These are phyloP conservation scores for Coemansia sp. DNA, from an alignment of 192 early-diverging fungal species.

Conservation along the genomic window DNA sequence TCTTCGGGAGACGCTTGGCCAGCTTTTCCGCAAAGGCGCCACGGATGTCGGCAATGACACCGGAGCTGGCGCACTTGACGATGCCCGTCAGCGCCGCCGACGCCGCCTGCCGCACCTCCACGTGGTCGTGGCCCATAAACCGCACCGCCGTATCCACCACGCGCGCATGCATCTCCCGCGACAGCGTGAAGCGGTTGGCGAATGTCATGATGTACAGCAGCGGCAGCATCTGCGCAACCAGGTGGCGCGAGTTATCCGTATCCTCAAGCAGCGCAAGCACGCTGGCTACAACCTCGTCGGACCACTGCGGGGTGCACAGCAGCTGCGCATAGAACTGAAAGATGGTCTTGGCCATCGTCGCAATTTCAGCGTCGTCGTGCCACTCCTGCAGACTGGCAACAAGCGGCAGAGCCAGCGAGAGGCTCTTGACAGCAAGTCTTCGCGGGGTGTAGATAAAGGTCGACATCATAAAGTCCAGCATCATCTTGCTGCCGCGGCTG, in stretches of 20 bases:
- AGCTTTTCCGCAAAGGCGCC: constrained; percentile 39
- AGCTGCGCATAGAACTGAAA: constrained; percentile 44
- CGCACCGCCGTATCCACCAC: constrained; percentile 71
- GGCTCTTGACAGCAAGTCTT: constrained; percentile 32
- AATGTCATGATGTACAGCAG: constrained; percentile 88
- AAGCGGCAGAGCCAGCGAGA: constrained; percentile 32
- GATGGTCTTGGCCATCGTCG: constrained; percentile 26
- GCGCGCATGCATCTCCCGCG: constrained; percentile 53
- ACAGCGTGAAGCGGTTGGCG: constrained; percentile 74
- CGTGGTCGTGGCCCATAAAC: constrained; percentile 81
- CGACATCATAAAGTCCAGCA: constrained; percentile 33
- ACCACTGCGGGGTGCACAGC: constrained; percentile 33
- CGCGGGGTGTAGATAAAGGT: constrained; percentile 33
- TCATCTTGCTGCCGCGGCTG: constrained; percentile 51
- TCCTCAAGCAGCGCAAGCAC: constrained; percentile 41
- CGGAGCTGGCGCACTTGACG: constrained; percentile 44
- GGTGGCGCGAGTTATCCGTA: constrained; percentile 69
- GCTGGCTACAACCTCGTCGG: constrained; percentile 29
- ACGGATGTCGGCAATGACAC: constrained; percentile 44
- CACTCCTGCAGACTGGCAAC: constrained; percentile 45
- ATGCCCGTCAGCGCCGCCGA: constrained; percentile 39
- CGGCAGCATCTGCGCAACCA: constrained; percentile 76
- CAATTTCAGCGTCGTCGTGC: constrained; percentile 47
- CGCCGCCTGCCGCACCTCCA: constrained; percentile 69
- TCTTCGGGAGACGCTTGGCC: constrained; percentile 28